Conservation (phyloP, 2,329 filamentous ascomycete species). For the Chrysoporthe austroafricana region DNA sequence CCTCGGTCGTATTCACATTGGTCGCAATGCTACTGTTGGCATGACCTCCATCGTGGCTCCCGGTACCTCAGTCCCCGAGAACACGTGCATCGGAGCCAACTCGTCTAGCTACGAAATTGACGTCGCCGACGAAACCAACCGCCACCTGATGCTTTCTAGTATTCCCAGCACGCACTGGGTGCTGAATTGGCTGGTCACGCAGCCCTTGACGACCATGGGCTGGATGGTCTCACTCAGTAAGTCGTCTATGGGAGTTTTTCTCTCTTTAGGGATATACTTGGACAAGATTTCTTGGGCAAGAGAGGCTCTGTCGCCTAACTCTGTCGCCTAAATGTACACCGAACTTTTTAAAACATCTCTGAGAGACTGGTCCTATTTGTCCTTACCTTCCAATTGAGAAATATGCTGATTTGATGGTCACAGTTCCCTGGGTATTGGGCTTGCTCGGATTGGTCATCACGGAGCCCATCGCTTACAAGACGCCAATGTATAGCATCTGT, state of each 20-base stretch:
- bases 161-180: slow-evolving; percentile 50
- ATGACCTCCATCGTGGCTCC: slow-evolving; percentile 54
- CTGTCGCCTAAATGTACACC: neutral
- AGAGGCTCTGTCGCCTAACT: neutral
- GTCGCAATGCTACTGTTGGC: slow-evolving; percentile 51
- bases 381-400: neutral
- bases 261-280: neutral
- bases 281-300: neutral
- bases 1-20: slow-evolving; percentile 54
- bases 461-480: slow-evolving; percentile 38
- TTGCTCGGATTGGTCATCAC: slow-evolving; percentile 50
- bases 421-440: slow-evolving; percentile 48
- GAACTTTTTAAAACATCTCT: neutral
- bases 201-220: slow-evolving; percentile 46
- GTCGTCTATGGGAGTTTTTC: neutral
- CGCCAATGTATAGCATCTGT: slow-evolving; percentile 47
- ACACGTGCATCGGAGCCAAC: slow-evolving; percentile 58
- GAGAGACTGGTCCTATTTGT: neutral
- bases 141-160: slow-evolving; percentile 44
- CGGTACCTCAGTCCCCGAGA: slow-evolving; percentile 51
- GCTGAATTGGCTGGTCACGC: slow-evolving; percentile 45
- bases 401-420: neutral
- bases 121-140: slow-evolving; percentile 52
- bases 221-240: slow-evolving; percentile 44
- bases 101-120: slow-evolving; percentile 60